phyloP scores from a whole-genome alignment of 2,329 filamentous ascomycete species.

The Polytolypa hystricis region DNA sequence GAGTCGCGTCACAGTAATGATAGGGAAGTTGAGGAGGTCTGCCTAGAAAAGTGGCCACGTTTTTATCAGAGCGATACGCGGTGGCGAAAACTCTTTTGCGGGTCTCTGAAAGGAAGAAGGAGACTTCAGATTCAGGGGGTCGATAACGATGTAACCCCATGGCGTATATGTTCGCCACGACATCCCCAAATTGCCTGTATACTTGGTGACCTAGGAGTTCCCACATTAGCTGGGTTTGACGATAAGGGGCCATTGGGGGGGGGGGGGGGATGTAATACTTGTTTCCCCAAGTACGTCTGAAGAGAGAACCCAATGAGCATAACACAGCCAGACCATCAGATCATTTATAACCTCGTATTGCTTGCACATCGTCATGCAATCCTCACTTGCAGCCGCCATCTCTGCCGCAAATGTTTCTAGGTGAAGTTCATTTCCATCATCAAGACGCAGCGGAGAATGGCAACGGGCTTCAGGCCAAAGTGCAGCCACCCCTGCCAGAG shows the following conservation, averaged over 20 bases:
- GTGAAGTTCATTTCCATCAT: slow-evolving; percentile 7
- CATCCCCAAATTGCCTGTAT: slow-evolving; percentile 12
- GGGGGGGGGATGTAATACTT: slow-evolving; percentile 7
- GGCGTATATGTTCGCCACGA: slow-evolving; percentile 12
- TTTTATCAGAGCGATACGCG: slow-evolving; percentile 19
- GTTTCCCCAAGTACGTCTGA: slow-evolving; percentile 11
- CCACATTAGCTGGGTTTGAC: slow-evolving; percentile 5
- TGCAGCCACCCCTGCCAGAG: slow-evolving; percentile 11
- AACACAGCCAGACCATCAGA: slow-evolving; percentile 14
- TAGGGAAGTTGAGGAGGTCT: slow-evolving; percentile 20
- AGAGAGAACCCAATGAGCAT: slow-evolving; percentile 11
- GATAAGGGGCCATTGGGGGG: not conserved
- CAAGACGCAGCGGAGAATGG: slow-evolving; percentile 1
- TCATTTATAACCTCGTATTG: slow-evolving; percentile 9
- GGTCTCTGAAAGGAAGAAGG: slow-evolving; percentile 20
- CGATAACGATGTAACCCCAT: slow-evolving; percentile 10
- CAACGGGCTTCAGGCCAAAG: not conserved
- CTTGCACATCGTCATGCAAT: slow-evolving; percentile 13
- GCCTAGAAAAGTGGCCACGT: slow-evolving; percentile 20
- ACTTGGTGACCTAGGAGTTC: slow-evolving; percentile 11
- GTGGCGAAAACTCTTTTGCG: slow-evolving; percentile 18
- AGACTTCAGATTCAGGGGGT: slow-evolving; percentile 8
- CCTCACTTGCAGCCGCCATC: slow-evolving; percentile 14
- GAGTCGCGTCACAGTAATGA: slow-evolving; percentile 18
- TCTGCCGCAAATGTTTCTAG: slow-evolving; percentile 10